Conservation (phyloP, 495 filamentous ascomycete genomes). For the Neurospora tetrasperma region DNA sequence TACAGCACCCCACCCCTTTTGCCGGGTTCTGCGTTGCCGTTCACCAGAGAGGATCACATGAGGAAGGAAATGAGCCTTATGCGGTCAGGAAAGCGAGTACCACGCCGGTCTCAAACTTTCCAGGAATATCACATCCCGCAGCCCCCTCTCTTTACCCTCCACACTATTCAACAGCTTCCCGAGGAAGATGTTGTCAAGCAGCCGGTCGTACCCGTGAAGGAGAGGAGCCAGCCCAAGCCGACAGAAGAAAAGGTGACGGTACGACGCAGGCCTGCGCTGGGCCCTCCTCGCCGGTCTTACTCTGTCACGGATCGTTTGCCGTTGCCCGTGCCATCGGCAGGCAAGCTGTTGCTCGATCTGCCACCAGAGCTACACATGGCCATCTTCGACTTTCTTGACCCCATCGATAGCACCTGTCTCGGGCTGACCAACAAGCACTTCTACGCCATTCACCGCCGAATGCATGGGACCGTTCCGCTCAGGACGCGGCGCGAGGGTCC, state of each 20-base stretch:
- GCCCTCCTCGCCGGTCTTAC: slow-evolving; percentile 33
- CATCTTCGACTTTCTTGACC: slow-evolving; percentile 44
- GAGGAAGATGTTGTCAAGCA: background rate
- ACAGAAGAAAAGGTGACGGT: background rate
- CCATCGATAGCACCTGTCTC: slow-evolving; percentile 46
- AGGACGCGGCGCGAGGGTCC: slow-evolving; percentile 38
- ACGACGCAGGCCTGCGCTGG: slow-evolving; percentile 16
- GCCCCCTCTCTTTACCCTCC: slow-evolving; percentile 9
- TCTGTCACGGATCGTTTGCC: slow-evolving; percentile 40
- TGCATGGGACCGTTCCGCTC: slow-evolving; percentile 40
- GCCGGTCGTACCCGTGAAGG: background rate
- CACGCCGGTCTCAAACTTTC: slow-evolving; percentile 25
- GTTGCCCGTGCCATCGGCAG: slow-evolving; percentile 26
- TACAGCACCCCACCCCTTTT: slow-evolving; percentile 9
- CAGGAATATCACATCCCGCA: slow-evolving; percentile 21
- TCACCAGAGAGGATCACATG: slow-evolving; percentile 22
- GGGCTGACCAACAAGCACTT: slow-evolving; percentile 40
- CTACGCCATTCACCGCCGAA: slow-evolving; percentile 40
- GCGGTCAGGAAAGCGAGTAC: slow-evolving; percentile 11
- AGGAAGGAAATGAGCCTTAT: slow-evolving; percentile 13
- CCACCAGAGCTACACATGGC: slow-evolving; percentile 48
- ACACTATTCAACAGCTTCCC: slow-evolving; percentile 12
- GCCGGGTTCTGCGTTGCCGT: slow-evolving; percentile 7
- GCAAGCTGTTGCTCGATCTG: slow-evolving; percentile 34
- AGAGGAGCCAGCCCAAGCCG: slow-evolving; percentile 1